Conservation (phyloP, 1,284 basidiomycete genomes). For the Apiotrichum gracile region DNA sequence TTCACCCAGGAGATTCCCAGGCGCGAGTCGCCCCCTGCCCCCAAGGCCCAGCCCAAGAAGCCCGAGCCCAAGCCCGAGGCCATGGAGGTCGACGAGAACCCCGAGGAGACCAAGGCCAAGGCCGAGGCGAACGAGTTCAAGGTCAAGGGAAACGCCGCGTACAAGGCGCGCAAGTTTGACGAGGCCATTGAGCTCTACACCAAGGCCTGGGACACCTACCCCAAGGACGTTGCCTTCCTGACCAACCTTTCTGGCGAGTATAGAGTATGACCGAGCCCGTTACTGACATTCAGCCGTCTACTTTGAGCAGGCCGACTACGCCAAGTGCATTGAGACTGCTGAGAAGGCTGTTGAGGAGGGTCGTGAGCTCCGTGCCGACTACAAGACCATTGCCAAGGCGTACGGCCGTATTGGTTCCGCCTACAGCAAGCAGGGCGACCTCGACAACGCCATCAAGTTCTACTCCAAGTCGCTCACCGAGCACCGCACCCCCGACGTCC, state of each 20-base stretch:
- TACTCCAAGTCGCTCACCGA: conserved; percentile 90
- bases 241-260: conserved; percentile 75
- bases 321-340: conserved; percentile 84
- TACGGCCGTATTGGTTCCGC: conserved; percentile 84
- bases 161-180: conserved; percentile 77
- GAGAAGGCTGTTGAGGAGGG: conserved; percentile 94
- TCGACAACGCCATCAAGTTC: conserved; percentile 74
- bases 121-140: conserved; percentile 71
- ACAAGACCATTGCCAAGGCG: conserved; percentile 61
- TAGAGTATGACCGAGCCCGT: not conserved
- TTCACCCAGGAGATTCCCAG: not conserved
- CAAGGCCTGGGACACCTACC: conserved; percentile 88
- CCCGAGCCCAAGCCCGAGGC: conserved; percentile 51
- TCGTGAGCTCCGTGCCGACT: conserved; percentile 56
- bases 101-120: conserved; percentile 58
- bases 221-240: conserved; percentile 89
- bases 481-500: conserved; percentile 89
- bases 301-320: conserved; percentile 87
- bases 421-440: conserved; percentile 75
- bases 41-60: conserved; percentile 36
- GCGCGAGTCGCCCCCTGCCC: conserved; percentile 32
- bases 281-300: conserved; percentile 61
- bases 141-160: conserved; percentile 69
- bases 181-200: conserved; percentile 66
- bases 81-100: conserved; percentile 69